Percentiles rank a stretch among this genome's conserved stretches.
Evolutionary conservation across 2,329 filamentous ascomycete species (phyloP).

Genomic region (Calonectria honghensis): DNA sequence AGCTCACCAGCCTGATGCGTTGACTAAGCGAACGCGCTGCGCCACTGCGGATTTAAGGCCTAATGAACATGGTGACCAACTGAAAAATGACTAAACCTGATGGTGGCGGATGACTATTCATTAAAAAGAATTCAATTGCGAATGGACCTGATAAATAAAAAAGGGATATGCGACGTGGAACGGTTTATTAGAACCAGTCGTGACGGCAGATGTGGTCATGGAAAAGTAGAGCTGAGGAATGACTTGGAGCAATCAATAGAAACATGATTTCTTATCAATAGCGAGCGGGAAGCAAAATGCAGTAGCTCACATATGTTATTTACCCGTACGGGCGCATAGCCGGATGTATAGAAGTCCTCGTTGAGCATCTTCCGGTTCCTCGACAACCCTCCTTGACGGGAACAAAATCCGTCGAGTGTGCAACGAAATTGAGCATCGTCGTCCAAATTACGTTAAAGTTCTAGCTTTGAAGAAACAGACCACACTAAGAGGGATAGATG

Average conservation of each 20-base stretch:
- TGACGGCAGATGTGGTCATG: neutral
- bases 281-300: neutral
- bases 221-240: neutral
- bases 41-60: neutral
- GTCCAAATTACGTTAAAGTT: neutral
- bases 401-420: neutral
- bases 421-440: neutral
- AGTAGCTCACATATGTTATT: neutral
- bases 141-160: neutral
- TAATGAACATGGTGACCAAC: neutral
- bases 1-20: neutral
- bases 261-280: neutral
- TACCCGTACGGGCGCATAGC: neutral
- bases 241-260: neutral
- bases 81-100: neutral
- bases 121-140: neutral
- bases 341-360: neutral
- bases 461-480: neutral
- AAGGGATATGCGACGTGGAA: neutral
- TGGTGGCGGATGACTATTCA: neutral
- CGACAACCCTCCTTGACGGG: neutral
- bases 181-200: neutral
- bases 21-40: neutral
- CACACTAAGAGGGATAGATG: neutral
- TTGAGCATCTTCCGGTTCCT: neutral